Base-by-base conservation (phyloP, 768 basidiomycete genomes). In the Boletus patriciae region DNA sequence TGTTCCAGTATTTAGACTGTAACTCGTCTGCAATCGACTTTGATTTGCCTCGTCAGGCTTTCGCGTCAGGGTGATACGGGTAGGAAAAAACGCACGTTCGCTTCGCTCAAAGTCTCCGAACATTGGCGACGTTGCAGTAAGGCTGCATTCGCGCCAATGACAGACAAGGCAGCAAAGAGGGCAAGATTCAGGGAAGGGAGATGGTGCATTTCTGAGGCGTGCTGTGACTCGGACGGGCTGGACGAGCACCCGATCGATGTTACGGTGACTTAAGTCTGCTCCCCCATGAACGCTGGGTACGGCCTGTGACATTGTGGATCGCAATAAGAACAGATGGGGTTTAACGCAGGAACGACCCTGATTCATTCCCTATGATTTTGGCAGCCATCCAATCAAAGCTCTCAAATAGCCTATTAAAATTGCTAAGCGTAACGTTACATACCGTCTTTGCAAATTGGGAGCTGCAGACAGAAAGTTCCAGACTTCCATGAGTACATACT, bases 1-100 rank as follows among this genome's bases (percentile, higher is more conserved):
- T 21, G 44, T 77, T 68, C 69, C 75, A 84, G 61, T 78, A 83
- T 51, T 78, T 55, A 21, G 29, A 57, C 54, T 70, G 68, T 46
- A 74, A 46, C 43, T 62, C 61, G 3, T 62, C 48, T 38, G 67
- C 69, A 48, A 73, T 70, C 13, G 11, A 13, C 72, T 73, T 52
- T 29, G 31, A 18, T 46, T 45, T 9, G 23, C 46, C 19, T 55
- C 27, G 36, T 53, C 15, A 53, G 44, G 23, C 11, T 44, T 21
- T 45, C 7, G 43, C 9, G 4, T 43, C 5, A 31, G 2, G 4
- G 13, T 33, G n/a, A n/a, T 25, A 12, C 16, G 4, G 18, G 15
- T 12, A 13, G 29, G 21, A 15, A 40, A 11, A 15, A 25, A 61
- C 54, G 19, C 25, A 70, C 66, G 19, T 34, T 49, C 11, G 63